Percentiles rank a stretch among this genome's conserved stretches.
These are phyloP conservation scores for Bipolaris zeicola DNA, from an alignment of 2,329 filamentous ascomycete genomes.

Conservation along the genomic window DNA sequence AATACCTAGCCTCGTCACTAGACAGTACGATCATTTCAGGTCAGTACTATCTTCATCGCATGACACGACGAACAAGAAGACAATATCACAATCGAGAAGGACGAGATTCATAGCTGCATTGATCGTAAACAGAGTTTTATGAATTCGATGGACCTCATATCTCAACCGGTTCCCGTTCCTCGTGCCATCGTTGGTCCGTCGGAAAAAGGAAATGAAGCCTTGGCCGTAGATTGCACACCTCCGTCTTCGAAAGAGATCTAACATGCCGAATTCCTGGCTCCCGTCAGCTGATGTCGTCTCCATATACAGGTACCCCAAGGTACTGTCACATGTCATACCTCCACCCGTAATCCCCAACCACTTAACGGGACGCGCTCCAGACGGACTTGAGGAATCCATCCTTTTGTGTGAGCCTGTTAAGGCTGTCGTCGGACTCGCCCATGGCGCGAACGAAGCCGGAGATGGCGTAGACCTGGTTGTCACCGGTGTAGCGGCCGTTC, in stretches of 20 bases:
- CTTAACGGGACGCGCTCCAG: conserved; percentile 75
- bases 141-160: conserved; percentile 40
- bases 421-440: conserved; percentile 95
- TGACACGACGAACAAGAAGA: background rate
- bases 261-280: conserved; percentile 38
- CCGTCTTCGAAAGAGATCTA: conserved; percentile 30
- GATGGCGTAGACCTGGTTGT: conserved; percentile 96
- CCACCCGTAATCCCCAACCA: conserved; percentile 36
- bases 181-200: conserved; percentile 40
- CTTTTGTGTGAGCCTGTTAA: conserved; percentile 94
- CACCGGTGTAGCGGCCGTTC: conserved; percentile 94
- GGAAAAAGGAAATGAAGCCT: conserved; percentile 36
- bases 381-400: conserved; percentile 97
- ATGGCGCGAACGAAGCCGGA: conserved; percentile 97
- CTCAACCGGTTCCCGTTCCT: conserved; percentile 38
- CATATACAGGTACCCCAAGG: background rate
- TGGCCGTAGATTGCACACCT: conserved; percentile 40
- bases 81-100: conserved; percentile 4
- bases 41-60: background rate
- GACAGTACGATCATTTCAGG: background rate
- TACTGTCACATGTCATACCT: conserved; percentile 24
- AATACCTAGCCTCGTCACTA: background rate
- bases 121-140: conserved; percentile 25
- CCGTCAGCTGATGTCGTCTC: conserved; percentile 20
- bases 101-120: conserved; percentile 5